Evolutionary conservation across 2,329 filamentous ascomycete species (phyloP).

Genomic region (Arthrocladium fulminans): DNA sequence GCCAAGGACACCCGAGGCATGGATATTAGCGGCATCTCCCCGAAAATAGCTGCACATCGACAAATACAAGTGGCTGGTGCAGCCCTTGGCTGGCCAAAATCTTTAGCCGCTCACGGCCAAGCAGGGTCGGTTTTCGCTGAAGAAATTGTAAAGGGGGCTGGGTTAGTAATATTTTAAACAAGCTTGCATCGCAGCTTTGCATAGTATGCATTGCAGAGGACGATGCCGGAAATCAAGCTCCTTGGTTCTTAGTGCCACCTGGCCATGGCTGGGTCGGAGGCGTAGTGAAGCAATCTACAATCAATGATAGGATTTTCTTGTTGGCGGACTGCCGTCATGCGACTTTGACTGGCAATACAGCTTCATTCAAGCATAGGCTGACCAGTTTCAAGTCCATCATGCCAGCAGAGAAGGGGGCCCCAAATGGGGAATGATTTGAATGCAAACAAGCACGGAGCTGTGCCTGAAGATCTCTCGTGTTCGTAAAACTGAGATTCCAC

Average conservation of each 20-base stretch:
- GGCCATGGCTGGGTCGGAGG: no score
- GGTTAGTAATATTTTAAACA: no score
- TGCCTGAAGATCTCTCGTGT: not conserved
- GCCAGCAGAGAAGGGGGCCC: no score
- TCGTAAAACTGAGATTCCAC: not conserved
- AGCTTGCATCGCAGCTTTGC: no score
- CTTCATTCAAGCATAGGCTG: no score
- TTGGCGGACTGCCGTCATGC: not conserved
- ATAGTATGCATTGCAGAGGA: no score
- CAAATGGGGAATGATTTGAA: not conserved
- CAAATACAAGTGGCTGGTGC: not conserved
- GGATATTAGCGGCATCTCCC: not conserved
- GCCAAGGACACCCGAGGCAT: not conserved
- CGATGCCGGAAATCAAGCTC: no score
- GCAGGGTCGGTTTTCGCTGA: no score
- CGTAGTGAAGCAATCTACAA: not conserved
- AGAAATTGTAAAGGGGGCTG: no score
- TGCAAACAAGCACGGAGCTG: not conserved
- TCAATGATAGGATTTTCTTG: not conserved
- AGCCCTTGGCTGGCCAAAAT: not conserved
- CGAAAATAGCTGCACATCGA: not conserved
- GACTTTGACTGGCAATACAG: not conserved
- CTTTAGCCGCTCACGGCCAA: not conserved
- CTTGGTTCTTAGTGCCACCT: no score
- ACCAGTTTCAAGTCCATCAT: no score